Conservation (phyloP, 805 yeast genomes). For the Suhomyces sp. region DNA sequence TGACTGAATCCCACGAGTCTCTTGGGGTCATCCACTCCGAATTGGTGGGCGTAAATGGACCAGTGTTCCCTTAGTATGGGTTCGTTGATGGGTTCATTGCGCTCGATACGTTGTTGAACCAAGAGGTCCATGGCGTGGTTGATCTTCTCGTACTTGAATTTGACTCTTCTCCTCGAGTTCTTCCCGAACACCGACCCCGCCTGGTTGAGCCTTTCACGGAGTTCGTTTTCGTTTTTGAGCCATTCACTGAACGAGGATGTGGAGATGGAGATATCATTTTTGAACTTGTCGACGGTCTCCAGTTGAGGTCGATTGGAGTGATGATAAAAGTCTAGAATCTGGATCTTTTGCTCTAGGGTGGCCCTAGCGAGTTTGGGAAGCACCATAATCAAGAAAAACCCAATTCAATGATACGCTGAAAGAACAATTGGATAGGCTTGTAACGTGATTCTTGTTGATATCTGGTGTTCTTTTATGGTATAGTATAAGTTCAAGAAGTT, state of each 20-base stretch:
- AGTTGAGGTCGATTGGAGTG: slow-evolving; percentile 51
- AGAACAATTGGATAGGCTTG: not conserved
- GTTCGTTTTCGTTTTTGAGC: slow-evolving; percentile 53
- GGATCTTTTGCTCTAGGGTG: slow-evolving; percentile 57
- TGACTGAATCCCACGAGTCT: slow-evolving; percentile 54
- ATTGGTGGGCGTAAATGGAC: slow-evolving; percentile 53
- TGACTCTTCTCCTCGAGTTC: slow-evolving; percentile 44
- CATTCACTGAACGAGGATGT: slow-evolving; percentile 62
- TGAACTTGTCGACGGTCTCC: slow-evolving; percentile 55
- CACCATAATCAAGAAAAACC: too few species aligned
- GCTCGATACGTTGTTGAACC: slow-evolving; percentile 45
- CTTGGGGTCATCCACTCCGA: slow-evolving; percentile 61
- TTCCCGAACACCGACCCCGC: slow-evolving; percentile 27
- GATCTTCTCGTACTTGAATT: slow-evolving; percentile 56
- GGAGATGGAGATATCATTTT: slow-evolving; percentile 51
- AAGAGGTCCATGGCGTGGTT: slow-evolving; percentile 58
- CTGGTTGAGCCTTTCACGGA: slow-evolving; percentile 45
- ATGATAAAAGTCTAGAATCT: slow-evolving; percentile 53
- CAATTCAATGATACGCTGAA: slow-evolving; percentile 1
- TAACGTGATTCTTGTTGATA: too few species aligned
- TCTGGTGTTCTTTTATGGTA: too few species aligned
- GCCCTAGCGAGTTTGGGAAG: slow-evolving; percentile 45
- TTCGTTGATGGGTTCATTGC: slow-evolving; percentile 51
- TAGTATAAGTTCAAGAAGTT: too few species aligned
- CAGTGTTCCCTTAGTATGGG: slow-evolving; percentile 57